These are phyloP conservation scores for Trypanosoma melophagium DNA, from an alignment of 208 protist species.

Conservation along the genomic window DNA sequence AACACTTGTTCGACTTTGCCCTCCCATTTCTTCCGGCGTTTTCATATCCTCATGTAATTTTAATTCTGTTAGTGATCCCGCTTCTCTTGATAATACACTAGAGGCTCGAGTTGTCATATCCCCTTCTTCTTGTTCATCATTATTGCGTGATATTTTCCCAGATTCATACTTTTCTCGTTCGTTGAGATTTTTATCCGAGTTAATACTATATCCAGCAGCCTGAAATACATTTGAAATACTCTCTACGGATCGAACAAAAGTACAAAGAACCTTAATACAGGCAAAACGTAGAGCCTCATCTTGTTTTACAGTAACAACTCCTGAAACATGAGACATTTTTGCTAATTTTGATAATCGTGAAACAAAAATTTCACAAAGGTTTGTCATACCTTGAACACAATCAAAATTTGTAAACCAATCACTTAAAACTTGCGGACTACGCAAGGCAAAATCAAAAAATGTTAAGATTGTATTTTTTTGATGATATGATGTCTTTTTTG, in stretches of 20 bases:
- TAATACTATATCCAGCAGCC: not conserved
- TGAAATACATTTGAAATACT: not conserved
- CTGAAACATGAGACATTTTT: conserved; percentile 5
- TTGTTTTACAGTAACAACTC: not conserved
- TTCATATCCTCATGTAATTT: too few species aligned
- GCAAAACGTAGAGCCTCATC: not conserved
- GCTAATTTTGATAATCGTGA: conserved; percentile 18
- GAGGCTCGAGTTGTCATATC: too few species aligned
- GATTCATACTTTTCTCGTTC: not conserved
- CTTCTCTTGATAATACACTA: too few species aligned
- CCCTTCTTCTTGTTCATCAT: too few species aligned
- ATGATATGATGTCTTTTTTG: conserved; percentile 8
- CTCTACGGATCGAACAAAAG: not conserved
- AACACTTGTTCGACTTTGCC: not conserved
- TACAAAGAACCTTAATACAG: not conserved
- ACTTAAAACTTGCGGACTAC: conserved; percentile 14
- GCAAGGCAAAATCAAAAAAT: conserved; percentile 17
- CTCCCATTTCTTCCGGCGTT: too few species aligned
- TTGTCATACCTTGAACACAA: conserved; percentile 14
- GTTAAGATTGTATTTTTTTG: conserved; percentile 20
- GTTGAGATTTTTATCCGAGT: not conserved
- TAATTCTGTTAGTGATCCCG: too few species aligned
- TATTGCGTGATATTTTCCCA: too few species aligned
- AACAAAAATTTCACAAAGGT: conserved; percentile 17
- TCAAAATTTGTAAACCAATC: conserved; percentile 33